Base-by-base conservation (phyloP, 192 early-diverging fungal species). In the Neocallimastix lanati region DNA sequence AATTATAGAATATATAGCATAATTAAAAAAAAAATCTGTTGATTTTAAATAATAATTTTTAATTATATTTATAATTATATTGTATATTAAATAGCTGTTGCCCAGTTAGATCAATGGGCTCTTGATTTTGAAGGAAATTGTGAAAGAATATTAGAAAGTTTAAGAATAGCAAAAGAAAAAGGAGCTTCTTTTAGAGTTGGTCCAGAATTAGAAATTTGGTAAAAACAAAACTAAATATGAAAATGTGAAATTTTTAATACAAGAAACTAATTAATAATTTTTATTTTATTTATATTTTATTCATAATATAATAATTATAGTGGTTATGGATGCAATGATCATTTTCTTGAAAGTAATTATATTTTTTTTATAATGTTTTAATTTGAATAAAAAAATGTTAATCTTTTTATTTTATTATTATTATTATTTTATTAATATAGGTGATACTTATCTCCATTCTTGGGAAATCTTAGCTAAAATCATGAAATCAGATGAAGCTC, bases 251-350 rank as follows among this genome's bases (percentile, higher is more conserved):
- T n/a, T n/a, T n/a, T n/a, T n/a, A n/a, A n/a, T n/a, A n/a, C n/a
- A n/a, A n/a, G n/a, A n/a, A n/a, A n/a, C n/a, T n/a, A n/a, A n/a
- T n/a, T n/a, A n/a, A n/a, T n/a, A n/a, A n/a, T n/a, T n/a, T n/a
- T n/a, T n/a, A n/a, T n/a, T n/a, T n/a, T n/a, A n/a, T n/a, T n/a
- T n/a, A n/a, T n/a, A n/a, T n/a, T n/a, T n/a, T n/a, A n/a, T n/a
- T n/a, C n/a, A n/a, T n/a, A n/a, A n/a, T n/a, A n/a, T n/a, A n/a
- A n/a, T n/a, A 33, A 6, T 33, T 33, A 81, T 79, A 92, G 92
- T 9, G 98, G 98, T 29, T 99, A 99, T 83, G 96, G 96, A 16
- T 99, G 98, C 88, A 92, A 94, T 79, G 98, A 99, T 85, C 98
- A 99, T 80, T 98, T 98, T 83, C 85, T 96, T 35, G 98, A 99